These are phyloP conservation scores for Claviceps lovelessii DNA, from an alignment of 2,329 filamentous ascomycete genomes.

Conservation along the genomic window DNA sequence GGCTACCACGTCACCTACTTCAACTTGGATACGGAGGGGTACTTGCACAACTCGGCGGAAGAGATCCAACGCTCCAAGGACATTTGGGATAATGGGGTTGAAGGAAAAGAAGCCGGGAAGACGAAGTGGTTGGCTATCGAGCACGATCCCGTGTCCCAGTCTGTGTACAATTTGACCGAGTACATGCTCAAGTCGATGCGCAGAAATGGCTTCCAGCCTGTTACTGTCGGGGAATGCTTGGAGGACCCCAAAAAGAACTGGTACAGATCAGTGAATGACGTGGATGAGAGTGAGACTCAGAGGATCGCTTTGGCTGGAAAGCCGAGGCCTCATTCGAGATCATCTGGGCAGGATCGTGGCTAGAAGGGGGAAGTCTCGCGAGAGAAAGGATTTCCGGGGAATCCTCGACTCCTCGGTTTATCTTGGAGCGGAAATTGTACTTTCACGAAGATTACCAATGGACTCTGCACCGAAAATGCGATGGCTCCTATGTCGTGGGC, in stretches of 20 bases:
- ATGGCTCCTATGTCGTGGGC: no score
- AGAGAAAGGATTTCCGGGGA: no score
- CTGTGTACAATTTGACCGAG: constrained; percentile 28
- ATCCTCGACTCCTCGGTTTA: no score
- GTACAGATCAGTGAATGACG: background rate
- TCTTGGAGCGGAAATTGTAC: no score
- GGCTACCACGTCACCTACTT: constrained; percentile 48
- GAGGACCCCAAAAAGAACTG: constrained; percentile 1
- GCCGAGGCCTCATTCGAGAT: background rate
- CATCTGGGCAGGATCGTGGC: background rate
- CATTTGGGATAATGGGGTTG: constrained; percentile 23
- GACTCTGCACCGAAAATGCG: no score
- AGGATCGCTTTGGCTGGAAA: background rate
- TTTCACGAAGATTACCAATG: no score
- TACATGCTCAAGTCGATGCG: constrained; percentile 28
- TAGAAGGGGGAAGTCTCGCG: background rate
- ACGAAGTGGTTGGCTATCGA: constrained; percentile 37
- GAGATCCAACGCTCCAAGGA: constrained; percentile 32
- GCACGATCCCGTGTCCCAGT: constrained; percentile 34
- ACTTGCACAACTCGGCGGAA: constrained; percentile 35
- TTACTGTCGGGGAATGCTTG: constrained; percentile 23
- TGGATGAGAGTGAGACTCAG: background rate
- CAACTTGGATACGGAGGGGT: constrained; percentile 47
- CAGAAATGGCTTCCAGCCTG: constrained; percentile 27
- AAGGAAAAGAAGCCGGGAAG: constrained; percentile 12